Conservation (phyloP, 768 basidiomycete species). For the Fistulinella prunicolor region DNA sequence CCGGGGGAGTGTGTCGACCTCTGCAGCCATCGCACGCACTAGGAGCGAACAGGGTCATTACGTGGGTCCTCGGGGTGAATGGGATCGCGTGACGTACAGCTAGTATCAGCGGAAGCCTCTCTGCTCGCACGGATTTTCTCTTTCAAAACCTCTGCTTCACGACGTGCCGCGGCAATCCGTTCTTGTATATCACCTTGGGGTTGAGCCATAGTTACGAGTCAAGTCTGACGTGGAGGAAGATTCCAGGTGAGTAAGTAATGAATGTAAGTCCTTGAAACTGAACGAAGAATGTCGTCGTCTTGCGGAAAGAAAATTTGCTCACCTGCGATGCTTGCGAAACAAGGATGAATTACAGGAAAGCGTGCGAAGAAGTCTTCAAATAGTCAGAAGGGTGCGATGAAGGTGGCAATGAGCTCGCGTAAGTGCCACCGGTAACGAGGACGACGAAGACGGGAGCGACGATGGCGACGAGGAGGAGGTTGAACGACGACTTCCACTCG, state of each 20-base stretch:
- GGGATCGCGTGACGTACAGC: slow-evolving; percentile 57
- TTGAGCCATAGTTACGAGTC: slow-evolving; percentile 59
- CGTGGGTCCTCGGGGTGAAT: slow-evolving; percentile 1
- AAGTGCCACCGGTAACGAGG: slow-evolving; percentile 9
- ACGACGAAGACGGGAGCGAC: slow-evolving; percentile 3
- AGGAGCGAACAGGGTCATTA: slow-evolving; percentile 14
- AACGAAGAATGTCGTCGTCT: slow-evolving; percentile 8
- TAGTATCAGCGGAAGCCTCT: slow-evolving; percentile 97
- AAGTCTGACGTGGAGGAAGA: slow-evolving; percentile 4
- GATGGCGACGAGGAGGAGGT: slow-evolving; percentile 8
- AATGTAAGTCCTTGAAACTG: not conserved
- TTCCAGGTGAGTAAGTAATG: not conserved
- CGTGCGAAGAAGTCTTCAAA: slow-evolving; percentile 26
- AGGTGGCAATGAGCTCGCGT: slow-evolving; percentile 7
- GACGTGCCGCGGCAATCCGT: slow-evolving; percentile 91
- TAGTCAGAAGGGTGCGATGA: slow-evolving; percentile 13
- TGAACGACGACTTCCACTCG: slow-evolving; percentile 13
- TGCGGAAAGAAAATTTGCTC: slow-evolving; percentile 25
- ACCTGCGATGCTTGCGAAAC: slow-evolving; percentile 30
- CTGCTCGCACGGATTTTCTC: slow-evolving; percentile 97
- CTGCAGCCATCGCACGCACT: slow-evolving; percentile 99
- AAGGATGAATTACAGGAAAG: slow-evolving; percentile 24
- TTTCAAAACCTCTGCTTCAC: slow-evolving; percentile 96
- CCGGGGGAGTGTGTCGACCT: slow-evolving; percentile 92
- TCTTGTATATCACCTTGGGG: slow-evolving; percentile 83